Percentiles rank a stretch among this genome's conserved stretches.
Conservation (phyloP, 345 rosid genomes). For the Eucalyptus erythrocorys region DNA sequence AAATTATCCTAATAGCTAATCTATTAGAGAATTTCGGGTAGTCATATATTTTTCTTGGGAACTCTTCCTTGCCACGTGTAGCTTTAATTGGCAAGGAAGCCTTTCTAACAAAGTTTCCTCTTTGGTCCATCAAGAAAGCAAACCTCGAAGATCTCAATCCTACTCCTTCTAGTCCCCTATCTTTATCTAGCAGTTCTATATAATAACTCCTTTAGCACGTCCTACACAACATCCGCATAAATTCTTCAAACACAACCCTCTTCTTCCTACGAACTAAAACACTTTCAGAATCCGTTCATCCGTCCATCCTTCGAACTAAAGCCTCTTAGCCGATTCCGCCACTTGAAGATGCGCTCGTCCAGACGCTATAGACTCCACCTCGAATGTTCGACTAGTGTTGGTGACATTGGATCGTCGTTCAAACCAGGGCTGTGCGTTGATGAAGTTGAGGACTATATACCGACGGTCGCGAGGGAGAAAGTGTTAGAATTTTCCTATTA, state of each 20-base stretch:
- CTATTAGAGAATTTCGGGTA: rapidly evolving
- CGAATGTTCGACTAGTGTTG: not conserved
- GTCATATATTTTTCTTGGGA: not conserved
- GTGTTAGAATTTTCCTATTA: too few species aligned
- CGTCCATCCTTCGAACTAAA: not conserved
- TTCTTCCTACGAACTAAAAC: not conserved
- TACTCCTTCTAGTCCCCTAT: not conserved
- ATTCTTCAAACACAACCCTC: not conserved
- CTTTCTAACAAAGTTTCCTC: not conserved
- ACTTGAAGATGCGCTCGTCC: not conserved
- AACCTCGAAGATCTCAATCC: not conserved
- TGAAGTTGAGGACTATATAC: not conserved
- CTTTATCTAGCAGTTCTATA: not conserved
- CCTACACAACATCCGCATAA: not conserved
- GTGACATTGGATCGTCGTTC: not conserved
- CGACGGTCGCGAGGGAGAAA: not conserved
- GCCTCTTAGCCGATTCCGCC: not conserved
- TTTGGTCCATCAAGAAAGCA: not conserved
- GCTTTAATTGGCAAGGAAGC: not conserved
- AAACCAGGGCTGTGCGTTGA: not conserved
- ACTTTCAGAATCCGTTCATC: not conserved
- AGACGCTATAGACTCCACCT: not conserved
- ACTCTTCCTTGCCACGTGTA: not conserved
- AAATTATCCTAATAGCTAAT: not conserved
- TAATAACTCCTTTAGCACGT: not conserved